Evolutionary conservation across 2,329 filamentous ascomycete genomes (phyloP).

Genomic region (Fusarium nurragi): DNA sequence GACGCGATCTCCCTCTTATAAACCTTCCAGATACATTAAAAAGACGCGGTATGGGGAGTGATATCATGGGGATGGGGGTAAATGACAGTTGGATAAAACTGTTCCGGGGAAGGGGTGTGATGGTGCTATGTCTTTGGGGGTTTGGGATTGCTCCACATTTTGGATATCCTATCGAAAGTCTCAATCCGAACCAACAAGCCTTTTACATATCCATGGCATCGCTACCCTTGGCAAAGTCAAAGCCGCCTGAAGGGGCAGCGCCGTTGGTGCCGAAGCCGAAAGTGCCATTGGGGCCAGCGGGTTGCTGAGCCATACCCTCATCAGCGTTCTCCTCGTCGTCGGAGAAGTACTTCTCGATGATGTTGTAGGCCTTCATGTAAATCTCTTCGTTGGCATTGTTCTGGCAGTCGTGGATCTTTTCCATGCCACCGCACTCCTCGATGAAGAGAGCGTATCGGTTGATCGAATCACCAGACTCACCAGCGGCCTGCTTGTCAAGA

Average conservation of each 20-base stretch:
- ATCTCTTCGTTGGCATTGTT: conserved; percentile 99
- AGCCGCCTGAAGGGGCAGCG: conserved; percentile 75
- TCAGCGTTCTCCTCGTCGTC: conserved; percentile 96
- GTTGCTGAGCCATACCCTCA: conserved; percentile 74
- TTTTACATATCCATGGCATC: conserved; percentile 74
- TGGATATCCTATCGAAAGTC: conserved; percentile 20
- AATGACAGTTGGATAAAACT: conserved; percentile 42
- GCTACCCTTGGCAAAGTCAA: conserved; percentile 86
- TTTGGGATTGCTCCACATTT: conserved; percentile 32
- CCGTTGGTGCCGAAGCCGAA: conserved; percentile 81
- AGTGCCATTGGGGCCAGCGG: conserved; percentile 73
- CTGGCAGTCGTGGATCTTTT: conserved; percentile 99
- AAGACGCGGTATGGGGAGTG: conserved; percentile 47
- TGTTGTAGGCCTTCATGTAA: conserved; percentile 99
- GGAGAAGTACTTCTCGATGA: conserved; percentile 99
- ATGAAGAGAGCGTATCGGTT: conserved; percentile 99
- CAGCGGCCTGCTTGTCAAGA: conserved; percentile 92
- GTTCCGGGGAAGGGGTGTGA: conserved; percentile 38
- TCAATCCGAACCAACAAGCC: conserved; percentile 5
- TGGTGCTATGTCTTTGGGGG: conserved; percentile 39
- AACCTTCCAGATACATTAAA: conserved; percentile 53
- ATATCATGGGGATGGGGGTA: conserved; percentile 45
- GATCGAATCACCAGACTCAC: conserved; percentile 78
- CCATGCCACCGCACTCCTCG: conserved; percentile 98
- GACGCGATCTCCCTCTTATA: conserved; percentile 44